These are phyloP conservation scores for Austroboletus novae-zelandiae DNA, from an alignment of 1,284 basidiomycete species.

Conservation along the genomic window DNA sequence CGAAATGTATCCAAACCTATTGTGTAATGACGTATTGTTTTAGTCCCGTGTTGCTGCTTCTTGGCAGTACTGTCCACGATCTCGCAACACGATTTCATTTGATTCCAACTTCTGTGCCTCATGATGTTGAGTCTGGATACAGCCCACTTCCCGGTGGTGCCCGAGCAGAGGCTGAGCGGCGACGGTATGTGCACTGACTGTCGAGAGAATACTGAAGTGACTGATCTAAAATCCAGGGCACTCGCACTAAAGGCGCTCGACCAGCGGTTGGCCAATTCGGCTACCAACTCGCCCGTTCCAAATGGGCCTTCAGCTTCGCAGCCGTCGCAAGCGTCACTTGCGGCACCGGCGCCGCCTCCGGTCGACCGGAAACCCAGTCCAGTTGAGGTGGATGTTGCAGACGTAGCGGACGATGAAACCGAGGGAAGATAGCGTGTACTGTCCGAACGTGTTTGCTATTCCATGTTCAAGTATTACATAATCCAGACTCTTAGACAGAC, in stretches of 20 bases:
- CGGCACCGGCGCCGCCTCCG: slow-evolving; percentile 33
- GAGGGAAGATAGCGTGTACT: slow-evolving; percentile 22
- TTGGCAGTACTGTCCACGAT: slow-evolving; percentile 69
- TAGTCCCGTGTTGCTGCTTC: slow-evolving; percentile 54
- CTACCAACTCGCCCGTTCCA: slow-evolving; percentile 40
- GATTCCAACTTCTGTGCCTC: slow-evolving; percentile 59
- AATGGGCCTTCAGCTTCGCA: slow-evolving; percentile 38
- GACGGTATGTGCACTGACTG: slow-evolving; percentile 55
- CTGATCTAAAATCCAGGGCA: slow-evolving; percentile 48
- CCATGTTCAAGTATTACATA: slow-evolving; percentile 18
- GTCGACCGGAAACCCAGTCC: slow-evolving; percentile 35
- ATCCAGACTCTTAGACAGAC: slow-evolving; percentile 4
- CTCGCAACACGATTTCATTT: slow-evolving; percentile 76
- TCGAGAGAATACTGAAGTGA: not conserved
- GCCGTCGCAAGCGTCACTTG: slow-evolving; percentile 37
- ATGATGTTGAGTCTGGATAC: slow-evolving; percentile 77
- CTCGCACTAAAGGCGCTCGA: slow-evolving; percentile 96
- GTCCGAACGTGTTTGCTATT: not conserved
- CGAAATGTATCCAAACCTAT: slow-evolving; percentile 36
- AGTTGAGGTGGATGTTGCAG: slow-evolving; percentile 31
- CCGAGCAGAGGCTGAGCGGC: slow-evolving; percentile 89
- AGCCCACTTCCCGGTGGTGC: slow-evolving; percentile 79
- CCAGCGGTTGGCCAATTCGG: slow-evolving; percentile 77
- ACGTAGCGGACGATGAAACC: slow-evolving; percentile 14
- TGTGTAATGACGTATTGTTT: slow-evolving; percentile 32